A percentile compares a stretch with the other conserved stretches of the same genome.
Conservation (phyloP, 441 rosid species). For the Jatropha multifida region DNA sequence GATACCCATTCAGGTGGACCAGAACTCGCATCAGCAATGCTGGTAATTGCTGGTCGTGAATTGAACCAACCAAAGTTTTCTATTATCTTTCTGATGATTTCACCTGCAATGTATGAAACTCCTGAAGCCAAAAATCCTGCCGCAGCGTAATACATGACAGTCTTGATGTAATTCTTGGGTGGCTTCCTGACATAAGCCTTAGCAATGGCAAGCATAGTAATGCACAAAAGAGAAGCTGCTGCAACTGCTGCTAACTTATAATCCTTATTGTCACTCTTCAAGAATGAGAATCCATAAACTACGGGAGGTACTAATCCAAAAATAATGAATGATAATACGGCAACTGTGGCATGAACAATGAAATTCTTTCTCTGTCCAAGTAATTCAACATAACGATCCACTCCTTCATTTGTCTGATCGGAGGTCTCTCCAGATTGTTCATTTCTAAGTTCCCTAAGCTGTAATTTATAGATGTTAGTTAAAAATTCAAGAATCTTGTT, state of each 20-base stretch:
- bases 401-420: conserved; percentile 7
- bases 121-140: conserved; percentile 13
- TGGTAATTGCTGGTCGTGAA: not conserved
- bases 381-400: conserved; percentile 2
- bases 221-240: conserved; percentile 21
- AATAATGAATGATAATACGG: conserved; percentile 18
- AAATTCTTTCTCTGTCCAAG: conserved; percentile 19
- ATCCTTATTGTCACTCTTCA: conserved; percentile 12
- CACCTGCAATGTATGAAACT: conserved; percentile 17
- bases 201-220: conserved; percentile 17
- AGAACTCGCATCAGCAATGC: not conserved
- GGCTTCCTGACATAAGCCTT: conserved; percentile 19
- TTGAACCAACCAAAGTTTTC: conserved; percentile 13
- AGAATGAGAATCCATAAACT: conserved; percentile 21
- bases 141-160: not conserved
- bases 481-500: not conserved
- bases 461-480: not conserved
- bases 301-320: conserved; percentile 17
- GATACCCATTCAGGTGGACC: not conserved
- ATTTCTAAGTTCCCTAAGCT: conserved; percentile 21
- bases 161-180: conserved; percentile 3
- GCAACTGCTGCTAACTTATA: conserved; percentile 18
- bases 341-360: conserved; percentile 17
- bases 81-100: conserved; percentile 2
- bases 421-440: conserved; percentile 2